phyloP scores from a whole-genome alignment of 768 basidiomycete species.

The Grammothele lineata region DNA sequence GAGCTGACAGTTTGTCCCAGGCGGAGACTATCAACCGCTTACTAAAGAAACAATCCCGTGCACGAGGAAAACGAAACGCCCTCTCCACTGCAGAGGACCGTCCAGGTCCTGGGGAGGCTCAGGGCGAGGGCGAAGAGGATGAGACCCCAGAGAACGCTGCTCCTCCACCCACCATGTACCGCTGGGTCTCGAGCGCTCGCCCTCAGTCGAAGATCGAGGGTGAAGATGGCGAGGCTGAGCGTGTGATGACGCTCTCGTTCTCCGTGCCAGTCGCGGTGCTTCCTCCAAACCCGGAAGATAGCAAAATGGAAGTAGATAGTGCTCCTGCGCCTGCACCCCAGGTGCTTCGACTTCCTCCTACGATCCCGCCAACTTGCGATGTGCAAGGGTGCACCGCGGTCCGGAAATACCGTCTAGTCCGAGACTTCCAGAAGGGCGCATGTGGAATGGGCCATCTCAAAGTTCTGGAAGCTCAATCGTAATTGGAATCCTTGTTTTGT shows the following conservation, averaged over 20 bases:
- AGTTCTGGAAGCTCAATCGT: conserved; percentile 41
- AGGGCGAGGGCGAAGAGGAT: conserved; percentile 39
- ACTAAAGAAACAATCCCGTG: conserved; percentile 77
- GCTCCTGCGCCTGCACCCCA: not conserved
- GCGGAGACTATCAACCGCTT: conserved; percentile 87
- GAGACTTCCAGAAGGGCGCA: conserved; percentile 56
- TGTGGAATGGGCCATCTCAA: conserved; percentile 69
- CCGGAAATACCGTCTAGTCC: conserved; percentile 64
- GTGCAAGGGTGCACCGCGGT: conserved; percentile 50
- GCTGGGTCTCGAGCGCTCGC: conserved; percentile 65
- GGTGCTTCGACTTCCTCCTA: conserved; percentile 1
- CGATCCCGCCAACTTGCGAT: conserved; percentile 37
- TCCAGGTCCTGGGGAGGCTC: conserved; percentile 29
- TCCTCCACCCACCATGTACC: conserved; percentile 54
- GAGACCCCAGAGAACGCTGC: conserved; percentile 32
- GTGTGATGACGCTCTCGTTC: conserved; percentile 45
- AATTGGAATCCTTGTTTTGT: no score
- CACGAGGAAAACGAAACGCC: conserved; percentile 55
- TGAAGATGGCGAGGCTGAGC: conserved; percentile 5
- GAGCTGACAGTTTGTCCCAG: conserved; percentile 30
- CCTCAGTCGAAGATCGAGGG: conserved; percentile 1
- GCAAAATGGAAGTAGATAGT: conserved; percentile 16
- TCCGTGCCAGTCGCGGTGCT: conserved; percentile 44
- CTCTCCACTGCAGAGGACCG: conserved; percentile 43
- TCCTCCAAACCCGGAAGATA: conserved; percentile 7